phyloP scores from a whole-genome alignment of 495 filamentous ascomycete species.

The Neurospora sp. region DNA sequence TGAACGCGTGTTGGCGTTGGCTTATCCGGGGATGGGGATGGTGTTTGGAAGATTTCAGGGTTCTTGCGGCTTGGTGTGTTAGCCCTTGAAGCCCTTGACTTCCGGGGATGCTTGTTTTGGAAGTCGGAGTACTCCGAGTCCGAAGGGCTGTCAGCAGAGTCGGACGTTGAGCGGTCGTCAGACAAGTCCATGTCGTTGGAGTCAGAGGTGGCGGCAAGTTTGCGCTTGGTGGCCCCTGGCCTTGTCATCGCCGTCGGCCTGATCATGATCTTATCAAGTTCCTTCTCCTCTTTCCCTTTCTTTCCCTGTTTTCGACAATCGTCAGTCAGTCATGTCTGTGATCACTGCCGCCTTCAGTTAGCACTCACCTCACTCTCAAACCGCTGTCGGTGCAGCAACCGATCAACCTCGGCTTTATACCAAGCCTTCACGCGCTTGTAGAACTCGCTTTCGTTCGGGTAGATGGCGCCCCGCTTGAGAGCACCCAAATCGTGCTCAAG shows the following conservation, averaged over 20 bases:
- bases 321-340: neutral
- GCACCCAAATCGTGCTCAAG: conserved; percentile 13
- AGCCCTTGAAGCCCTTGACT: neutral
- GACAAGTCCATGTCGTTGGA: neutral
- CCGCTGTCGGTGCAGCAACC: conserved; percentile 4
- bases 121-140: neutral
- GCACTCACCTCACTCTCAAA: conserved; percentile 2
- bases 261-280: neutral
- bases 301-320: neutral
- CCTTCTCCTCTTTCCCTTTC: neutral
- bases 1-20: conserved; percentile 15
- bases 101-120: neutral
- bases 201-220: neutral
- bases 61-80: neutral
- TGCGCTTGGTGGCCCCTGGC: neutral
- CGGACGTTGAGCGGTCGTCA: neutral
- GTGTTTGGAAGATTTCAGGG: neutral
- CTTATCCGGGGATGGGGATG: neutral
- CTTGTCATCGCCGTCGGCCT: neutral
- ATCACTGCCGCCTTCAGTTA: neutral
- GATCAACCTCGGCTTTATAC: conserved; percentile 25
- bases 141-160: neutral
- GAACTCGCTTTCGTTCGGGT: conserved; percentile 12
- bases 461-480: conserved; percentile 10
- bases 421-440: conserved; percentile 15